A percentile compares a stretch with the other conserved stretches of the same genome.
These are phyloP conservation scores for Platanus orientalis DNA, from an alignment of 164 flowering plant genomes.

Conservation along the genomic window DNA sequence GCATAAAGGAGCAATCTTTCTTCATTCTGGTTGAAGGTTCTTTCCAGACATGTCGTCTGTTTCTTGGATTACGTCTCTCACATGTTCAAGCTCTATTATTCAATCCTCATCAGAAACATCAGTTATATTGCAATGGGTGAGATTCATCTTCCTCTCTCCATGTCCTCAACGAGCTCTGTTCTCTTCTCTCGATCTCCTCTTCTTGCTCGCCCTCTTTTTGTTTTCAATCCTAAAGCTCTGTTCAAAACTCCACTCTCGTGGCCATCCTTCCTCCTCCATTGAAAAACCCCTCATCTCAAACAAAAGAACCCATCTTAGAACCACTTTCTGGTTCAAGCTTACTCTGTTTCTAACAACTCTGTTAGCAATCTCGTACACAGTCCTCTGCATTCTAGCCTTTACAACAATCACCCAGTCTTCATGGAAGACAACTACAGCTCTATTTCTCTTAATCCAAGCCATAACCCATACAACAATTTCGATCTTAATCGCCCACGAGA, in stretches of 20 bases:
- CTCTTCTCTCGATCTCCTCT: conserved; percentile 45
- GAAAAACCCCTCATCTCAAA: conserved; percentile 32
- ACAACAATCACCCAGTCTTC: conserved; percentile 13
- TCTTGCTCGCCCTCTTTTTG: conserved; percentile 42
- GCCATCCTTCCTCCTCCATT: conserved; percentile 19
- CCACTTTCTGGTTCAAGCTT: conserved; percentile 50
- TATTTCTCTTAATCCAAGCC: conserved; percentile 61
- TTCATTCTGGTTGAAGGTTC: not conserved
- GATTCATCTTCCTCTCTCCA: conserved; percentile 75
- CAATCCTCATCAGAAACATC: conserved; percentile 19
- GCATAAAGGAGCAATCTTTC: not conserved
- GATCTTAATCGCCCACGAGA: conserved; percentile 63
- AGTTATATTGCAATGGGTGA: conserved; percentile 3
- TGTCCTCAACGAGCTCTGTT: conserved; percentile 74
- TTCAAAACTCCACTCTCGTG: conserved; percentile 29
- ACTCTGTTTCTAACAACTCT: conserved; percentile 38
- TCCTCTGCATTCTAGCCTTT: conserved; percentile 43
- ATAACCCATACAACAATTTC: conserved; percentile 42
- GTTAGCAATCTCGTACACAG: conserved; percentile 34
- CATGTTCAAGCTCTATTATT: conserved; percentile 31
- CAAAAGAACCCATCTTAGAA: conserved; percentile 19
- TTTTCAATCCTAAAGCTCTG: conserved; percentile 40
- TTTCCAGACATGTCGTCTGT: conserved; percentile 21
- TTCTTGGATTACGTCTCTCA: conserved; percentile 36
- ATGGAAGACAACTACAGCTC: conserved; percentile 50